phyloP scores from a whole-genome alignment of 768 basidiomycete species.

The Boletus vermiculosoides region DNA sequence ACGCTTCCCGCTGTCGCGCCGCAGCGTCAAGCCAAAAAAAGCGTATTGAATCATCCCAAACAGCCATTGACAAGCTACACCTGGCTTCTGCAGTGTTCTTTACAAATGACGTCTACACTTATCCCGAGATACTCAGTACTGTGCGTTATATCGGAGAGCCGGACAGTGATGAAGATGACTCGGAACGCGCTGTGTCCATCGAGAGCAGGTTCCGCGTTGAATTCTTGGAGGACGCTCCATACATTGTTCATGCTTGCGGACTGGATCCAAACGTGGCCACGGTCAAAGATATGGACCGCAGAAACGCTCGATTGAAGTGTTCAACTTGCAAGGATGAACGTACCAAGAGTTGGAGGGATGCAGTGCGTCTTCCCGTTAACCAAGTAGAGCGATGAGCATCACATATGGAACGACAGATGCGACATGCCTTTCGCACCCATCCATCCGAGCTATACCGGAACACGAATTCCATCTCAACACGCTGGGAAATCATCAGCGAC shows the following conservation, averaged over 20 bases:
- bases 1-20: background rate
- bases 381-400: background rate
- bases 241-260: conserved; percentile 2
- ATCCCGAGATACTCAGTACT: background rate
- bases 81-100: background rate
- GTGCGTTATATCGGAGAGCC: background rate
- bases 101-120: background rate
- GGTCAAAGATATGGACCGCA: background rate
- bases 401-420: background rate
- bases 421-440: background rate
- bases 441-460: too few species aligned
- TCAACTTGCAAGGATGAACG: background rate
- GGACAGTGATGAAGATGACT: too few species aligned
- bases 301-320: background rate
- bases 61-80: background rate
- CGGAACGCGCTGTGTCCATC: background rate
- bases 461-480: background rate
- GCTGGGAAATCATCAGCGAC: background rate
- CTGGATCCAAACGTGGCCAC: background rate
- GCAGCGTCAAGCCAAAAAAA: background rate
- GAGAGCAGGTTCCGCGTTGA: background rate
- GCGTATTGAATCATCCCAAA: background rate
- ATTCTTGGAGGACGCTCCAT: background rate
- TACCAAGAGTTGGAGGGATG: background rate
- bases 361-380: background rate